Conservation (phyloP, 1,284 basidiomycete genomes). For the Rhodotorula sp. region DNA sequence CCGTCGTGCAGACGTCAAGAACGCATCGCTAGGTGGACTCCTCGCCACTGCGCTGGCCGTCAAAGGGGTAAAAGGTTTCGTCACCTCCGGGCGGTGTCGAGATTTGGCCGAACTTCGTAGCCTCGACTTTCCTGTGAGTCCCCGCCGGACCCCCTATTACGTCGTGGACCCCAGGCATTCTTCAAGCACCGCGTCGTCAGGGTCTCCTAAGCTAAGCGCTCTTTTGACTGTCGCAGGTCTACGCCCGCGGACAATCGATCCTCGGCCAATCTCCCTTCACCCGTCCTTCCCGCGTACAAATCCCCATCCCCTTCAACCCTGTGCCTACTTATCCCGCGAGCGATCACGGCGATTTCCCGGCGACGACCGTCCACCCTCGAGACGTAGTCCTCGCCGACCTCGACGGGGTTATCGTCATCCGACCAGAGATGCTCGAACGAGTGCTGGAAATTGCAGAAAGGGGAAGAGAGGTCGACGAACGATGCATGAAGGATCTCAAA, state of each 20-base stretch:
- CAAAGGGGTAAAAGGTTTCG: conserved; percentile 66
- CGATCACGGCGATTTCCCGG: conserved; percentile 29
- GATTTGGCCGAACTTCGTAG: conserved; percentile 74
- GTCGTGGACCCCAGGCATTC: no score
- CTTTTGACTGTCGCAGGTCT: conserved; percentile 52
- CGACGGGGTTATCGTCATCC: conserved; percentile 85
- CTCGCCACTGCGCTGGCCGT: conserved; percentile 80
- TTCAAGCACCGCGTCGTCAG: no score
- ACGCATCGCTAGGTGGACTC: conserved; percentile 86
- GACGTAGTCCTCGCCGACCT: conserved; percentile 83
- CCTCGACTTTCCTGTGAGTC: conserved; percentile 60
- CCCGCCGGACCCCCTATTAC: neutral
- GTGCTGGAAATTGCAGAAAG: conserved; percentile 63
- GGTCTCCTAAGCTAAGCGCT: neutral
- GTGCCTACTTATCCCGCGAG: conserved; percentile 46
- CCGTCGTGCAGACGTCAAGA: conserved; percentile 62
- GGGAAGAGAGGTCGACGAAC: conserved; percentile 66
- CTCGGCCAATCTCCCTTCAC: conserved; percentile 86
- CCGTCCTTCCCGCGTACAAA: conserved; percentile 72
- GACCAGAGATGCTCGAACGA: conserved; percentile 58
- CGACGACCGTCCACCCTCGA: conserved; percentile 64
- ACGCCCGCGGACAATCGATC: conserved; percentile 75
- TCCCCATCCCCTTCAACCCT: conserved; percentile 52
- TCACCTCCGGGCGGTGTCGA: conserved; percentile 75
- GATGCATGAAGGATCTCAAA: conserved; percentile 72